Percentiles rank a stretch among this genome's conserved stretches.
Evolutionary conservation across 2,329 filamentous ascomycete species (phyloP).

Genomic region (Botrytis fragariae): DNA sequence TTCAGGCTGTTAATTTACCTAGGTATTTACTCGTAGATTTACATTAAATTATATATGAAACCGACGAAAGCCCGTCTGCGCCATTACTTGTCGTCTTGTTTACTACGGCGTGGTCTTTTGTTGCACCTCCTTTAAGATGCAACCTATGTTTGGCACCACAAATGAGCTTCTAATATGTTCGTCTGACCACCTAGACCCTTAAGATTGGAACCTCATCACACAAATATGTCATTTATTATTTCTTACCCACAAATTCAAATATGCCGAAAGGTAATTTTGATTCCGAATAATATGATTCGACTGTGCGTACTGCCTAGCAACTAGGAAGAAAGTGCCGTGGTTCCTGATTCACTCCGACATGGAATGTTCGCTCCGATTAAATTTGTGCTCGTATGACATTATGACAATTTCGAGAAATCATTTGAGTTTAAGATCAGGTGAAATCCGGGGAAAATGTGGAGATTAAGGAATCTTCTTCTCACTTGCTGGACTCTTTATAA

Average conservation of each 20-base stretch:
- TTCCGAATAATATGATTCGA: background rate
- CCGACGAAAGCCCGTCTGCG: constrained; percentile 14
- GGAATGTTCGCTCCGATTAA: background rate
- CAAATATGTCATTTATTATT: background rate
- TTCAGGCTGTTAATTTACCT: background rate
- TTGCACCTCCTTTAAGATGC: background rate
- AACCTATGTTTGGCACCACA: constrained; percentile 3
- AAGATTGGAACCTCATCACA: background rate
- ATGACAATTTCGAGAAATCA: background rate
- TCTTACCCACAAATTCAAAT: background rate
- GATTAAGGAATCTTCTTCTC: background rate
- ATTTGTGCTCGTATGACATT: background rate
- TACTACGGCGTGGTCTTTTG: background rate
- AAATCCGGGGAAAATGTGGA: background rate
- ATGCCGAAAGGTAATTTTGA: background rate
- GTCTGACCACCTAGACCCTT: constrained; percentile 15
- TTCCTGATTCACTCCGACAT: constrained; percentile 5
- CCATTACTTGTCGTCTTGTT: background rate
- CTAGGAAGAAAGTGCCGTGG: background rate
- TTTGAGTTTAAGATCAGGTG: background rate
- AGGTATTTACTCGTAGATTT: background rate
- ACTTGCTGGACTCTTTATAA: background rate
- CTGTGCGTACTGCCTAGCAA: background rate
- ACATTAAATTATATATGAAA: constrained; percentile 10
- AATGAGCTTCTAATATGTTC: constrained; percentile 10